Evolutionary conservation across 768 basidiomycete genomes (phyloP).

Genomic region (Serendipita vermifera): DNA sequence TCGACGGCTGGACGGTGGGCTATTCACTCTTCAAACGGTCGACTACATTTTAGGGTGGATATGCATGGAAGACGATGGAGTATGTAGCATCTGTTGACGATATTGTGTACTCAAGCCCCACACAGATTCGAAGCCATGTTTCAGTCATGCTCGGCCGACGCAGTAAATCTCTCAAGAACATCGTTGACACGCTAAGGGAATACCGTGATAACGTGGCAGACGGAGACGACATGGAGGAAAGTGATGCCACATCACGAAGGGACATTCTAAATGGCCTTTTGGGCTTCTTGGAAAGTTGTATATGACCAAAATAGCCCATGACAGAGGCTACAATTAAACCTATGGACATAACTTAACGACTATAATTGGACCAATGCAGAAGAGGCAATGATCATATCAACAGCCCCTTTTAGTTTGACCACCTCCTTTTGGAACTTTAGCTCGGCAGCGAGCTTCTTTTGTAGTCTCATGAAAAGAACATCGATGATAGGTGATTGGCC

Average conservation of each 20-base stretch:
- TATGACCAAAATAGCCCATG: not conserved
- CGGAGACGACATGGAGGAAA: constrained; percentile 25
- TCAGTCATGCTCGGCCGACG: constrained; percentile 62
- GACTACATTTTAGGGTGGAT: constrained; percentile 95
- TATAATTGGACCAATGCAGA: constrained; percentile 25
- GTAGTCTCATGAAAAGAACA: constrained; percentile 63
- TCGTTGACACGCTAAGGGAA: constrained; percentile 56
- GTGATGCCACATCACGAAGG: constrained; percentile 40
- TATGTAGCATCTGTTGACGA: constrained; percentile 29
- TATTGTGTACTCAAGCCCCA: constrained; percentile 7
- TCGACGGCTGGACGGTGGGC: constrained; percentile 71
- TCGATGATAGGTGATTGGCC: constrained; percentile 92
- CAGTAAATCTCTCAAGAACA: constrained; percentile 53
- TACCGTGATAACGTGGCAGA: constrained; percentile 65
- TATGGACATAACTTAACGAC: not conserved
- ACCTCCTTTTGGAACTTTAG: constrained; percentile 81
- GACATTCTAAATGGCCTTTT: constrained; percentile 60
- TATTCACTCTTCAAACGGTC: constrained; percentile 79
- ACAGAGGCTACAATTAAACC: not conserved
- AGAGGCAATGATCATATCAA: constrained; percentile 79
- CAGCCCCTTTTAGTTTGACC: constrained; percentile 64
- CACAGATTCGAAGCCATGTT: constrained; percentile 65
- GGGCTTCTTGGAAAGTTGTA: constrained; percentile 36
- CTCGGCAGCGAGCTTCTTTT: constrained; percentile 75
- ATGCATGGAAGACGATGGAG: constrained; percentile 96